Percentiles rank a stretch among this genome's conserved stretches.
Evolutionary conservation across 306 rosid species (phyloP).

Genomic region (Prunus dulcis): DNA sequence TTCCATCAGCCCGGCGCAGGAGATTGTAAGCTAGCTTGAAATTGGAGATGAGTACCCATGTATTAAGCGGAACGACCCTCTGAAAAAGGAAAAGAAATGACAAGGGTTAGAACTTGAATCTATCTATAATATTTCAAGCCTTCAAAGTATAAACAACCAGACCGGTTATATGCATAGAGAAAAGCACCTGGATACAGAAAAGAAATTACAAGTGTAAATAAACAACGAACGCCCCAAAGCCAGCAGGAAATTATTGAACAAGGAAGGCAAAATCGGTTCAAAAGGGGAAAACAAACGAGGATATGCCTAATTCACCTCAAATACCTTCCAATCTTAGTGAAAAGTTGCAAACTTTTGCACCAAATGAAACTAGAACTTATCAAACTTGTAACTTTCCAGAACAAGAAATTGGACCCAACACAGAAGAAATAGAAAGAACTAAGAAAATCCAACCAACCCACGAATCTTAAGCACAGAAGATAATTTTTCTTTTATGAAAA

Average conservation of each 20-base stretch:
- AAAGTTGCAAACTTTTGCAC: constrained; percentile 13
- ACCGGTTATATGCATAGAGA: constrained; percentile 2
- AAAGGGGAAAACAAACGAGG: constrained; percentile 9
- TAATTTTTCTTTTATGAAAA: not conserved
- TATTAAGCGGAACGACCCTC: constrained; percentile 89
- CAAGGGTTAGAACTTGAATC: constrained; percentile 1
- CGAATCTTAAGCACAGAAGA: constrained; percentile 1
- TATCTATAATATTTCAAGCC: not conserved
- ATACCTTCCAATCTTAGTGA: constrained; percentile 16
- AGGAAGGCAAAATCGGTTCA: constrained; percentile 5
- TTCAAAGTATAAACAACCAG: not conserved
- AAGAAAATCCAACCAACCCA: constrained; percentile 29
- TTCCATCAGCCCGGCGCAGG: constrained; percentile 84
- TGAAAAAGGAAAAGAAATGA: constrained; percentile 24
- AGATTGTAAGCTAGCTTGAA: constrained; percentile 89
- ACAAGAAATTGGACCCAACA: constrained; percentile 39
- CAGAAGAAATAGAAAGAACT: constrained; percentile 29
- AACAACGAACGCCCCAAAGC: constrained; percentile 4
- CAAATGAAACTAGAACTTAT: constrained; percentile 31
- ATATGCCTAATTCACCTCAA: constrained; percentile 2
- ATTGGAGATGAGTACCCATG: constrained; percentile 93
- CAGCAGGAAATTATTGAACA: constrained; percentile 5
- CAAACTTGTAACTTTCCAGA: constrained; percentile 34
- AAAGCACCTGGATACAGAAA: not conserved
- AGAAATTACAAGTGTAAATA: not conserved